Base-by-base conservation (phyloP, 2,329 filamentous ascomycete genomes). In the Scytalidium sp. region DNA sequence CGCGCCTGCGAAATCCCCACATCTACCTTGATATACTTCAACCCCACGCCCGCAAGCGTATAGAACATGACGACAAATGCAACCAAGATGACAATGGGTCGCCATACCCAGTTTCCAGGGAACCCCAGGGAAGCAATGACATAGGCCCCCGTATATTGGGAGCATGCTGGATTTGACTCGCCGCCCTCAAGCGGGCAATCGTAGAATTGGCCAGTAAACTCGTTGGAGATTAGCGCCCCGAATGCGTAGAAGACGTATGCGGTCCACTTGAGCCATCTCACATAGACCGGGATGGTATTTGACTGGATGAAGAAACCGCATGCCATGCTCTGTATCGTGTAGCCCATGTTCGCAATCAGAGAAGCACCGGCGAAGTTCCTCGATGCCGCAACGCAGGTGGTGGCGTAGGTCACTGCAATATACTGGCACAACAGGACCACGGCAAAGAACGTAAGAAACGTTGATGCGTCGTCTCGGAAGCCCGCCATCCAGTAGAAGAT, bases 401-500 rank as follows among this genome's bases (percentile, higher is more conserved):
- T 82, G 1, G 88, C 86, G 58, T 87, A 86, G 1, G 81, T 86
- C 9, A 92, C 80, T 1, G 86, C 81, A 29, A 89, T 84, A 56
- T 89, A 90, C 51, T 92, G 88, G 41, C 82, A 84, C 3, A 91
- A 65, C 3, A 92, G 65, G 0, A 84, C 78, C 32, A 90, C 74
- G 2, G 76, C 72, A 55, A 91, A 85, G 69, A 90, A 92, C 1
- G 78, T 83, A 50, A 92, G 84, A 65, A 90, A 91, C 47, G 85
- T 80, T 1, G 61, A 67, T 0, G 76, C 80, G 8, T 84, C 77
- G 2, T 76, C 73, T 43, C 87, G 80, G 57, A 90, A 88, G 0
- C 86, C 87, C 6, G 83, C 80, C 84, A 91, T 90, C 64, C 89
- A 91, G 65, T 91, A 92, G 61, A 84, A 85, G 7, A 91, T 84